Evolutionary conservation across 2,329 filamentous ascomycete genomes (phyloP), one percentile per base, ranked within the genome.

Genomic region (Penicillium capsulatum): DNA sequence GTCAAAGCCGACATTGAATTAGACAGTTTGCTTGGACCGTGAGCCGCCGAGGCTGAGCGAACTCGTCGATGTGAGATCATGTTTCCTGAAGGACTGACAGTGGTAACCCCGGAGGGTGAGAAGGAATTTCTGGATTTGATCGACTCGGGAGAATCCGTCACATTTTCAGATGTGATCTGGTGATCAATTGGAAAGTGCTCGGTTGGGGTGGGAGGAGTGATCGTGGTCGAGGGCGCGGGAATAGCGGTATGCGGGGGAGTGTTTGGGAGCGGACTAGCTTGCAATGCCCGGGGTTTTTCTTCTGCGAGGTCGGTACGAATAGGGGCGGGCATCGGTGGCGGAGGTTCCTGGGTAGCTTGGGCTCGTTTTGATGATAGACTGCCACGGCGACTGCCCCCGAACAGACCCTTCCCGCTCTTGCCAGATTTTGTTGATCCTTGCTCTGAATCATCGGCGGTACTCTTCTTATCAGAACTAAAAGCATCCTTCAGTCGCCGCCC

Each of bases 21-120:
- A 20, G 90, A 94, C 26, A 96, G 75, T 67, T 94, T 96, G 74
- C 89, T 96, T 20, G 89, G 90, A 30, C 75, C 76, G 48, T 81
- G 65, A 34, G 64, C 65, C 28, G 67, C 61, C 38, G 76, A 78
- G 40, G 74, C 69, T 50, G 79, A 82, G 51, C 77, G 72, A 42
- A 73, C 73, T 26, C 79, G 72, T 69, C 72, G 80, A 74, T 90
- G 85, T 42, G 82, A 79, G 67, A 82, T 86, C 79, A 86, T 86
- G 57, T 77, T 83, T 56, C 79, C 80, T 51, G 80, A 76, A 26
- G 78, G 71, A 49, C 82, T 80, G 31, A 79, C 73, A 29, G 76
- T 74, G 46, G 76, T 74, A 45, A 81, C 76, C 73, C 64, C 62
- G 2, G 59, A 33, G 4, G 60, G 55, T 14, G 52, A 49, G 13